phyloP scores from a whole-genome alignment of 2,329 filamentous ascomycete genomes.

The Penicillium hesseltinei region DNA sequence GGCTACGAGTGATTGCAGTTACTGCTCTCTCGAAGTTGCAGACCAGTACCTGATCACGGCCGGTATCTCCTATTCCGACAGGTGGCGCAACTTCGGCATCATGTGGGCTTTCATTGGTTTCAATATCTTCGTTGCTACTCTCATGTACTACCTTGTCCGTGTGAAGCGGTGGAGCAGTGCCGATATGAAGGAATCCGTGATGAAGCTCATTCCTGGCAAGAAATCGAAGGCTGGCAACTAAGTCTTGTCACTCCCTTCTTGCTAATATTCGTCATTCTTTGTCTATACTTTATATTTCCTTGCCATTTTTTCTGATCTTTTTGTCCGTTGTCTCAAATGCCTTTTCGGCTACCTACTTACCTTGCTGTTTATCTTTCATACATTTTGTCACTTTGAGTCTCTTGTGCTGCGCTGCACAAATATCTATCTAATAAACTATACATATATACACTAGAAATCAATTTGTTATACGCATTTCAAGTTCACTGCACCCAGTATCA shows the following conservation, averaged over 20 bases:
- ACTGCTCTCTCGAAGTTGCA: constrained; percentile 35
- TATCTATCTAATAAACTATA: not conserved
- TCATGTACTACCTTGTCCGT: constrained; percentile 42
- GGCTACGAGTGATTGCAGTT: constrained; percentile 55
- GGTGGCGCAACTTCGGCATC: constrained; percentile 69
- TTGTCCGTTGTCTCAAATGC: not conserved
- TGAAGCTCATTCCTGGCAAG: constrained; percentile 12
- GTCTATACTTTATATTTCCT: not conserved
- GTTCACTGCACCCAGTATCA: not conserved
- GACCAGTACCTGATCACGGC: constrained; percentile 44
- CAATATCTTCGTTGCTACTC: constrained; percentile 54
- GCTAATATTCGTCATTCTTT: not conserved
- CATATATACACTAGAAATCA: too few species aligned
- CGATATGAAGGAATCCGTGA: constrained; percentile 16
- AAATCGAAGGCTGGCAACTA: constrained; percentile 13
- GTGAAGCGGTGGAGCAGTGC: constrained; percentile 27
- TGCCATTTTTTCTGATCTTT: not conserved
- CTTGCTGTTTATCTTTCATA: not conserved
- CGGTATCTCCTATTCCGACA: constrained; percentile 53
- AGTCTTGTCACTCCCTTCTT: not conserved
- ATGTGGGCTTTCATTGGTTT: constrained; percentile 59
- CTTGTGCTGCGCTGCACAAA: not conserved
- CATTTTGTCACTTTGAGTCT: not conserved
- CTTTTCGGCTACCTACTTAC: not conserved
- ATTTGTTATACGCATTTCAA: not conserved